Conservation (phyloP, 2,329 filamentous ascomycete species). For the Trichoderma sp. region DNA sequence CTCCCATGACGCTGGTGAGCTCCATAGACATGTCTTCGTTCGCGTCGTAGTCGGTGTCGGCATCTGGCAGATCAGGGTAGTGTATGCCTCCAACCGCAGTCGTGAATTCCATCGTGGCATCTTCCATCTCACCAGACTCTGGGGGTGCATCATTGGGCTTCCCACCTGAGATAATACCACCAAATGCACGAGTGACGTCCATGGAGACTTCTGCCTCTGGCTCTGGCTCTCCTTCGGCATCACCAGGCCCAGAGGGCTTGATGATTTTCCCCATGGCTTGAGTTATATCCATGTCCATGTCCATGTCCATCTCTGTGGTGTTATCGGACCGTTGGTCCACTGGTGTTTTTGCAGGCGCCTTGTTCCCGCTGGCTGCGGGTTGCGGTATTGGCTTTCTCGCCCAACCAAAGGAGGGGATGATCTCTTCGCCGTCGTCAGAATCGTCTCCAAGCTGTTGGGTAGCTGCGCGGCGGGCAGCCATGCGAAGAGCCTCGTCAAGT, state of each 20-base stretch:
- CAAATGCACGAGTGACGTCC: constrained; percentile 86
- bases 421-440: constrained; percentile 66
- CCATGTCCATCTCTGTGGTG: constrained; percentile 40
- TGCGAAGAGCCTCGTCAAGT: constrained; percentile 74
- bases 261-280: constrained; percentile 58
- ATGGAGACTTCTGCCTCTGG: constrained; percentile 84
- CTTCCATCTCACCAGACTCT: constrained; percentile 43
- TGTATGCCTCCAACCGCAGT: constrained; percentile 73
- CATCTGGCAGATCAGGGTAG: constrained; percentile 38
- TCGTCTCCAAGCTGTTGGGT: constrained; percentile 57
- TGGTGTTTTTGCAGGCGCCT: constrained; percentile 47
- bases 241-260: constrained; percentile 42
- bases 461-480: constrained; percentile 74
- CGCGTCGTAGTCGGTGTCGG: constrained; percentile 44
- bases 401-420: constrained; percentile 78
- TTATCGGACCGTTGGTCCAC: constrained; percentile 35
- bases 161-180: constrained; percentile 67
- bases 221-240: constrained; percentile 49
- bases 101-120: constrained; percentile 76
- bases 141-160: constrained; percentile 21
- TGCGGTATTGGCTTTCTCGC: constrained; percentile 55
- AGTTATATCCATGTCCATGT: constrained; percentile 60
- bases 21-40: constrained; percentile 81
- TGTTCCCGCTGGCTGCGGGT: constrained; percentile 41
- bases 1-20: constrained; percentile 67